phyloP scores from a whole-genome alignment of 441 rosid genomes.

The Erodium trifolium region DNA sequence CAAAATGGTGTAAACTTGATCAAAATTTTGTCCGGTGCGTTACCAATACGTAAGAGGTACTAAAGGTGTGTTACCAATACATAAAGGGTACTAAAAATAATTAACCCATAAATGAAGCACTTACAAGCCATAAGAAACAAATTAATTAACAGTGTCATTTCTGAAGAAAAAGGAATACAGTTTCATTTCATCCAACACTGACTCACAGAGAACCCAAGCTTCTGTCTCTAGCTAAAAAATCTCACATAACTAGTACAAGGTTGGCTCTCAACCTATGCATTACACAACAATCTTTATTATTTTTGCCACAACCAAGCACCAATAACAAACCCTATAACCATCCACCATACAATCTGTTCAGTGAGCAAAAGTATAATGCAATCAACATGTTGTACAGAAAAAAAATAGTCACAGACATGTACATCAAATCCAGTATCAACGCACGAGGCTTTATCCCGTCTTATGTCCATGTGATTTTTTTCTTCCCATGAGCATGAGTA shows the following conservation, averaged over 20 bases:
- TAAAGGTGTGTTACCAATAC: no score
- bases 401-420: constrained; percentile 26
- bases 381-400: constrained; percentile 28
- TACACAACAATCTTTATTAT: constrained; percentile 13
- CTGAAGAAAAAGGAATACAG: background rate
- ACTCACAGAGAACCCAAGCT: background rate
- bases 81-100: no score
- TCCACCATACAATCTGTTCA: constrained; percentile 13
- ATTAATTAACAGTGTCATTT: background rate
- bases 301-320: constrained; percentile 3
- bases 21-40: no score
- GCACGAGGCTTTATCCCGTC: constrained; percentile 20
- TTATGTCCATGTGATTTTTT: constrained; percentile 40
- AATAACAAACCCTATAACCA: constrained; percentile 10
- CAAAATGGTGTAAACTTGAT: no score
- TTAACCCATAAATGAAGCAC: no score
- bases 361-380: constrained; percentile 18
- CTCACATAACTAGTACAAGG: background rate
- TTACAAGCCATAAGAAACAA: no score
- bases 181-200: background rate
- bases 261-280: background rate
- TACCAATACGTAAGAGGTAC: no score
- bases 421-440: constrained; percentile 22
- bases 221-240: background rate
- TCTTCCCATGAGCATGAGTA: constrained; percentile 57